These are phyloP conservation scores for Leccinum barrowsii DNA, from an alignment of 768 basidiomycete genomes.

Conservation along the genomic window DNA sequence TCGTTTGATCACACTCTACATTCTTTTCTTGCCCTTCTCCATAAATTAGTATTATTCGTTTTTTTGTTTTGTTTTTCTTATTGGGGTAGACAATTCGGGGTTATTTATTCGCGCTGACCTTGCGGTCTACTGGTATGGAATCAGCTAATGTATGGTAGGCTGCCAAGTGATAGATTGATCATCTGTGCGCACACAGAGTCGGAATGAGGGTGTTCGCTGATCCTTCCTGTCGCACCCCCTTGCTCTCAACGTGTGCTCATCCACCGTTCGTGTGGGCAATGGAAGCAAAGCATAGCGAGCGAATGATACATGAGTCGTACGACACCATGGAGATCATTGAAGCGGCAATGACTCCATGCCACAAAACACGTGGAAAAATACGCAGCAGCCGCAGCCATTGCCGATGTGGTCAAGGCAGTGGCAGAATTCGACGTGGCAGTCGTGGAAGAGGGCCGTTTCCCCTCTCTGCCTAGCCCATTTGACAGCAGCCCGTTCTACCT, in stretches of 20 bases:
- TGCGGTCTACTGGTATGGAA: no score
- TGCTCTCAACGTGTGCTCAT: conserved; percentile 19
- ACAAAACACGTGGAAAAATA: conserved; percentile 24
- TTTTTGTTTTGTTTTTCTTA: conserved; percentile 6
- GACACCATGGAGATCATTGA: conserved; percentile 8
- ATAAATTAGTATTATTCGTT: conserved; percentile 4
- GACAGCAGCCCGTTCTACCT: conserved; percentile 76
- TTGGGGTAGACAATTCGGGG: conserved; percentile 8
- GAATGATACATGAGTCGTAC: conserved; percentile 19
- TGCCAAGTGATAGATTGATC: no score
- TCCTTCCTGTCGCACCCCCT: background rate
- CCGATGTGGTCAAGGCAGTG: conserved; percentile 13
- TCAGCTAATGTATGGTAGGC: no score
- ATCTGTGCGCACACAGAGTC: background rate
- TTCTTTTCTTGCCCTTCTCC: background rate
- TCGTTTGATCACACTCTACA: conserved; percentile 4
- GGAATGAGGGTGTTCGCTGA: background rate
- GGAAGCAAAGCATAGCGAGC: conserved; percentile 22
- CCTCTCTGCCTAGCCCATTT: conserved; percentile 67
- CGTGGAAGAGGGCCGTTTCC: conserved; percentile 32
- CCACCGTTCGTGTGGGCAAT: conserved; percentile 17
- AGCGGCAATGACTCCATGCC: conserved; percentile 11
- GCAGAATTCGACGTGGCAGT: conserved; percentile 15
- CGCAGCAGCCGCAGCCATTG: conserved; percentile 11
- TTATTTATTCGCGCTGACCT: conserved; percentile 24